phyloP scores from a whole-genome alignment of 257 asterid species.

The Petunia axillaris region DNA sequence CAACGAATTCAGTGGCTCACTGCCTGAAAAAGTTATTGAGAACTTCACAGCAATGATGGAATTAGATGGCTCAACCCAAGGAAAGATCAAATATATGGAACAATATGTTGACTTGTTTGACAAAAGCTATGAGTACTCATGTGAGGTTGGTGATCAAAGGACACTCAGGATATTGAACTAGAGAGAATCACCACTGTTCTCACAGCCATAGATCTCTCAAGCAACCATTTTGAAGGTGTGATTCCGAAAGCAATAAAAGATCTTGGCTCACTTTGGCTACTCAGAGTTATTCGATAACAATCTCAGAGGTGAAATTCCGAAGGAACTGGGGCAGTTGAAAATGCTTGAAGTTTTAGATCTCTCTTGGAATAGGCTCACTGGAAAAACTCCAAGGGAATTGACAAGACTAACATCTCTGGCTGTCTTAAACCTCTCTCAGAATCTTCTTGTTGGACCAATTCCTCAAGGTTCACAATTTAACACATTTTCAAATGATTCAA shows the following conservation, averaged over 20 bases:
- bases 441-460: not conserved
- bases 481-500: not conserved
- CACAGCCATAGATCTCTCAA: no score
- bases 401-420: not conserved
- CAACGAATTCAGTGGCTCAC: constrained; percentile 10
- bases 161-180: not conserved
- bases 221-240: not conserved
- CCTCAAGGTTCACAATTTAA: not conserved
- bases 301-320: not conserved
- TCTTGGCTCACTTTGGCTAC: not conserved
- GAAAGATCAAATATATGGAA: not conserved
- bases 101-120: not conserved
- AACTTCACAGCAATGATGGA: not conserved
- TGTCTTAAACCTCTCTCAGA: not conserved
- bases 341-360: not conserved
- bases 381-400: not conserved
- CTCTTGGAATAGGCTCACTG: not conserved
- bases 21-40: not conserved
- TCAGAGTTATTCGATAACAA: not conserved
- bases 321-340: not conserved
- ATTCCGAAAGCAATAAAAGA: not conserved
- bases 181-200: not conserved
- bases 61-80: not conserved
- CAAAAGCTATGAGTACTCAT: not conserved
- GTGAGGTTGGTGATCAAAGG: not conserved